A percentile compares a stretch with the other conserved stretches of the same genome.
phyloP scores from a whole-genome alignment of 2,329 filamentous ascomycete species.

The Lecanosticta acicola region DNA sequence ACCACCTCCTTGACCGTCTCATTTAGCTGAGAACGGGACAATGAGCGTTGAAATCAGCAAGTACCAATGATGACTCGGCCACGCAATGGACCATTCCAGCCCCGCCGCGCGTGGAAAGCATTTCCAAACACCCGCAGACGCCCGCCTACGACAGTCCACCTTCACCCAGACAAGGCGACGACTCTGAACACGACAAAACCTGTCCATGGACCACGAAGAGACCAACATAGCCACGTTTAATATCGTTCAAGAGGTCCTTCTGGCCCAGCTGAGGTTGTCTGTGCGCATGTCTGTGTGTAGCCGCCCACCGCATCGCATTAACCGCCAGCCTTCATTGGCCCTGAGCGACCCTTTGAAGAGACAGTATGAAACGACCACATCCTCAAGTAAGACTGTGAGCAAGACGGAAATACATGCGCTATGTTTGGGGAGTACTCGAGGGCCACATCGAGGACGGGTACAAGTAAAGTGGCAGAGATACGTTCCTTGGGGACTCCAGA shows the following conservation, averaged over 20 bases:
- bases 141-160: constrained; percentile 9
- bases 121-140: constrained; percentile 22
- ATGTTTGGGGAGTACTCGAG: constrained; percentile 6
- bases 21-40: not conserved
- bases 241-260: constrained; percentile 3
- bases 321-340: constrained; percentile 23
- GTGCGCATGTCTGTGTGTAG: constrained; percentile 17
- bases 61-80: not conserved
- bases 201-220: not conserved
- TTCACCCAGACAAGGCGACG: constrained; percentile 1
- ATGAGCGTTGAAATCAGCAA: not conserved
- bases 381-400: constrained; percentile 1
- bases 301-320: constrained; percentile 18
- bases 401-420: constrained; percentile 16
- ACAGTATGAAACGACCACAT: constrained; percentile 16
- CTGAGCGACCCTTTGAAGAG: constrained; percentile 6
- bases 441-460: not conserved
- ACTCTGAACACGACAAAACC: too few relatives aligned
- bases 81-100: not conserved
- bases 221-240: not conserved
- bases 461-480: not conserved
- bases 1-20: too few relatives aligned
- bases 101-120: constrained; percentile 8
- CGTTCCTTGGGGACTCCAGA: not conserved
- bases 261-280: constrained; percentile 9